A percentile compares a stretch with the other conserved stretches of the same genome.
Evolutionary conservation across 768 basidiomycete genomes (phyloP).

Genomic region (Boletus vermiculosoides): DNA sequence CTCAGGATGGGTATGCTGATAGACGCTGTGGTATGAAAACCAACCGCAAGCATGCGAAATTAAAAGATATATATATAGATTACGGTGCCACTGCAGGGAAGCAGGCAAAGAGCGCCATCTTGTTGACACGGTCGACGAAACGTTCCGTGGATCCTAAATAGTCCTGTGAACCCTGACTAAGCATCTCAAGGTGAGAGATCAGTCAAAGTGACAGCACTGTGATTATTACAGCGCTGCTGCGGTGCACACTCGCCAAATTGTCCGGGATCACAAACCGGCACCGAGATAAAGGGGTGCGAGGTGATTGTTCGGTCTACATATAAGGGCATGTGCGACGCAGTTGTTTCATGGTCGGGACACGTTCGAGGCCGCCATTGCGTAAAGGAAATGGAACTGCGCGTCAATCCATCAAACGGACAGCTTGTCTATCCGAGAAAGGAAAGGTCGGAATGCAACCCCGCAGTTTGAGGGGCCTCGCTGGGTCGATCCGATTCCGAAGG

Average conservation of each 20-base stretch:
- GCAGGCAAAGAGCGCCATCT: background rate
- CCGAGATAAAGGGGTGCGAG: slow-evolving; percentile 21
- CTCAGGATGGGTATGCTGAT: slow-evolving; percentile 10
- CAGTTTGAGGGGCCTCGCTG: slow-evolving; percentile 31
- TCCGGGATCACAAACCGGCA: slow-evolving; percentile 22
- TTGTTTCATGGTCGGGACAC: slow-evolving; percentile 3
- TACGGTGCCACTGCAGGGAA: slow-evolving; percentile 10
- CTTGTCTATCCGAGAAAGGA: slow-evolving; percentile 5
- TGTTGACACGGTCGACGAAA: slow-evolving; percentile 13
- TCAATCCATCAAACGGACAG: slow-evolving; percentile 19
- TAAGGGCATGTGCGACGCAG: slow-evolving; percentile 7
- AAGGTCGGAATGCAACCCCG: slow-evolving; percentile 22
- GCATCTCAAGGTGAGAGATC: slow-evolving; percentile 10
- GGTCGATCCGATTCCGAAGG: slow-evolving; percentile 27
- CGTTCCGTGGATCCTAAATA: slow-evolving; percentile 6
- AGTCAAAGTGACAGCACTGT: slow-evolving; percentile 14
- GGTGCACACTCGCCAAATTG: slow-evolving; percentile 8
- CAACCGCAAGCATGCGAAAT: slow-evolving; percentile 12
- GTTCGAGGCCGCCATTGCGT: slow-evolving; percentile 17
- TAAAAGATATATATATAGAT: slow-evolving; percentile 10
- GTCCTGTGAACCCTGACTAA: slow-evolving; percentile 9
- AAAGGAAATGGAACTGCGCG: slow-evolving; percentile 18
- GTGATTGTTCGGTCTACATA: background rate
- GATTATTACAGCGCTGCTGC: slow-evolving; percentile 17
- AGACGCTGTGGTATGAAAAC: slow-evolving; percentile 12